These are phyloP conservation scores for Ilex aquifolium DNA, from an alignment of 257 asterid genomes.

Conservation along the genomic window DNA sequence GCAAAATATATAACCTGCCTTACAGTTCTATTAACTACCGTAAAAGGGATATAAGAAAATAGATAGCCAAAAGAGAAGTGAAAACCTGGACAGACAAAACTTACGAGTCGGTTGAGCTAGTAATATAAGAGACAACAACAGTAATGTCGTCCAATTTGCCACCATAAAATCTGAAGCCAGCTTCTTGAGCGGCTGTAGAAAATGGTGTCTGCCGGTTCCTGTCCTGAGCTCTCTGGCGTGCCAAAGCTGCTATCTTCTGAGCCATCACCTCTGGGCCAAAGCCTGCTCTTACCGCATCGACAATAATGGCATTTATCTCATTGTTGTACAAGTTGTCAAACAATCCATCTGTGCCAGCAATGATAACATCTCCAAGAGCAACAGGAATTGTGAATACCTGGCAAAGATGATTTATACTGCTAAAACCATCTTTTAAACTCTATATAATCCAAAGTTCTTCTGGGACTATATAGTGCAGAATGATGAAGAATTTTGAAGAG, in stretches of 20 bases:
- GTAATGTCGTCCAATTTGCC: slow-evolving; percentile 88
- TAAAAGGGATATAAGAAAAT: too few species aligned
- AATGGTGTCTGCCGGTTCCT: slow-evolving; percentile 50
- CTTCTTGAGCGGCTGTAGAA: slow-evolving; percentile 66
- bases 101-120: slow-evolving; percentile 17
- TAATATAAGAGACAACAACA: slow-evolving; percentile 57
- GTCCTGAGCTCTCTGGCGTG: slow-evolving; percentile 61
- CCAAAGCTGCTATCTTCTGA: slow-evolving; percentile 49
- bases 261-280: slow-evolving; percentile 57
- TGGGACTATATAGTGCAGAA: too few species aligned
- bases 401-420: background rate
- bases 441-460: too few species aligned
- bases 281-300: slow-evolving; percentile 37
- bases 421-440: too few species aligned
- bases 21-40: too few species aligned
- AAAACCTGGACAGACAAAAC: background rate
- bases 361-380: slow-evolving; percentile 57
- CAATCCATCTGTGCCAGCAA: slow-evolving; percentile 85
- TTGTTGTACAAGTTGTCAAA: slow-evolving; percentile 64
- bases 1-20: too few species aligned
- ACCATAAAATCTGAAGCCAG: slow-evolving; percentile 54
- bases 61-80: background rate
- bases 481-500: too few species aligned
- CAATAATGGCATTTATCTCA: slow-evolving; percentile 56
- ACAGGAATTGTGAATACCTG: slow-evolving; percentile 69